These are phyloP conservation scores for Neonectria hederae DNA, from an alignment of 2,329 filamentous ascomycete species.

Conservation along the genomic window DNA sequence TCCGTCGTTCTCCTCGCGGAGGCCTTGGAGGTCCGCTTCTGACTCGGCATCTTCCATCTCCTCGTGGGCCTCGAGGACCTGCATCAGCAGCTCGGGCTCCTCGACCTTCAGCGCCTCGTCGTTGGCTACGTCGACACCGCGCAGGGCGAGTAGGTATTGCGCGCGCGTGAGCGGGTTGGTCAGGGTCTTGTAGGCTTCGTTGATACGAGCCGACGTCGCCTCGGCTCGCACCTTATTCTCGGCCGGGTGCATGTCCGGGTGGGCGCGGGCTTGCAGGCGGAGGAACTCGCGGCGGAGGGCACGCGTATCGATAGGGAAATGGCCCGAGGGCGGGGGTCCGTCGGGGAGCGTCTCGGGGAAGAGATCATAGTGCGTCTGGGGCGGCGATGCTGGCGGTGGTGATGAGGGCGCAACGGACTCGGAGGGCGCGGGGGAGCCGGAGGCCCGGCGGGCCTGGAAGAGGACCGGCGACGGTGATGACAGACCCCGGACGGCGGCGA, in stretches of 20 bases:
- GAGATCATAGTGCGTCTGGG: conserved; percentile 79
- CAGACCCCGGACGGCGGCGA: conserved; percentile 8
- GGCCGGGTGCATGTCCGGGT: conserved; percentile 74
- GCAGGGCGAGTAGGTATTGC: conserved; percentile 83
- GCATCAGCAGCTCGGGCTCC: conserved; percentile 75
- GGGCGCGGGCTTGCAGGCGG: conserved; percentile 78
- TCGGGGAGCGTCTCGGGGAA: conserved; percentile 82
- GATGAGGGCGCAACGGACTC: conserved; percentile 11
- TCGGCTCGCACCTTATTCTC: conserved; percentile 71
- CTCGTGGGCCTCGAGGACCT: conserved; percentile 83
- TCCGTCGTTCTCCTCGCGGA: conserved; percentile 73
- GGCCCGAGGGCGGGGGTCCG: conserved; percentile 80
- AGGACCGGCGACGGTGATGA: conserved; percentile 3
- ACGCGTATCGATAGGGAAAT: conserved; percentile 77
- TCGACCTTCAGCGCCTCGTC: conserved; percentile 80
- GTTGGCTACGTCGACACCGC: conserved; percentile 79
- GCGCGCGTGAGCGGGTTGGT: conserved; percentile 80
- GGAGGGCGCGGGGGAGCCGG: conserved; percentile 23
- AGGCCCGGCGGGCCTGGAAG: conserved; percentile 25
- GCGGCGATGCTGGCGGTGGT: conserved; percentile 28
- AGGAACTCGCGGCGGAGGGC: conserved; percentile 87
- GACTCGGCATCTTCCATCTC: conserved; percentile 74
- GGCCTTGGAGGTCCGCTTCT: conserved; percentile 69
- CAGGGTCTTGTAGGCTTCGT: conserved; percentile 91
- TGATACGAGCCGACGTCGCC: conserved; percentile 82